Evolutionary conservation across 306 rosid genomes (phyloP), one percentile per base, ranked within the genome.

Genomic region (Cicer judaicum): DNA sequence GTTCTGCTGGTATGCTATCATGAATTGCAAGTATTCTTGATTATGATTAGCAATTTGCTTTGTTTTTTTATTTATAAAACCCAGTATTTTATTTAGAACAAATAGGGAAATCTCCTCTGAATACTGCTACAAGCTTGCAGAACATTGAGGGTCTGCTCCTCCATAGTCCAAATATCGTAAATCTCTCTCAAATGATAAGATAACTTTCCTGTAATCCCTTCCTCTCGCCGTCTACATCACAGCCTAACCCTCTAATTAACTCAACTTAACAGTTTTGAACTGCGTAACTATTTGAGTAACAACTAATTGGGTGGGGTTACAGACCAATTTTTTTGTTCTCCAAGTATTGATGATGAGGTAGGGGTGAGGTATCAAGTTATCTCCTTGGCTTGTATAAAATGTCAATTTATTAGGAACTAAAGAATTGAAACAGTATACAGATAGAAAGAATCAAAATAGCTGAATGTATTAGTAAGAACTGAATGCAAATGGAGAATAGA

Each of bases 1-100:
- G 96, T 68, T 81, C 71, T 86, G 92, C 92, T n/a, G 99, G 99
- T 95, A 90, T 56, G 86, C 74, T 71, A 78, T 81, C 54, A 19
- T 83, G 67, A 75, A 48, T 62, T 71, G 46, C 65, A 71, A 66
- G 64, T 64, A 52, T 73, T 29, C 69, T 47, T 79, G 15, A 56
- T 82, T 73, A 53, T 62, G 57, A 61, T 77, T 64, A 75, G 72
- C 21, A 65, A 34, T 16, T 56, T 50, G 44, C 19, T 62, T 72
- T 61, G 47, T 38, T 64, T 43, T 36, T 60, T 76, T 70, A 14
- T 16, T 78, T 74, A 10, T 16, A 5, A 65, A 64, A 19, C 70
- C 54, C 43, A 53, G 16, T 65, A 16, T 65, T 65, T 42, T 43
- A 16, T 42, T 42, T 65, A 43, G 1, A 43, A 18, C n/a, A 42